Evolutionary conservation across 2,329 filamentous ascomycete genomes (phyloP).

Genomic region (Penicillium nordicum): DNA sequence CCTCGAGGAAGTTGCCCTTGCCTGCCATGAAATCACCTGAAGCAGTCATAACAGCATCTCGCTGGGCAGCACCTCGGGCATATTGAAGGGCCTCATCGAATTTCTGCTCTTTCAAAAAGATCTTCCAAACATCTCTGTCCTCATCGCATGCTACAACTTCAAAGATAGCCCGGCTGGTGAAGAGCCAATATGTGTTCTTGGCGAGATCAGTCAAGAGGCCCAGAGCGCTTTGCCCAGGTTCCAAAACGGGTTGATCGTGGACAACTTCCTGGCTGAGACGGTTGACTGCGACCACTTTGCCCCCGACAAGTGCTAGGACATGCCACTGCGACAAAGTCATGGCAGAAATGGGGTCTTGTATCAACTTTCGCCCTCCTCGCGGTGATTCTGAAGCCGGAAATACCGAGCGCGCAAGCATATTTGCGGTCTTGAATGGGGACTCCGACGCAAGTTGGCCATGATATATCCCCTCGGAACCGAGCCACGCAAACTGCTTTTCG

Average conservation of each 20-base stretch:
- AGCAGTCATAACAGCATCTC: conserved; percentile 84
- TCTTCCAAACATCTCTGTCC: conserved; percentile 88
- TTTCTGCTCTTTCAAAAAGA: conserved; percentile 80
- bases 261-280: conserved; percentile 80
- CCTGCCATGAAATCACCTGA: conserved; percentile 84
- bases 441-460: conserved; percentile 74
- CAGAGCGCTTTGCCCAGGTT: conserved; percentile 73
- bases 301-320: conserved; percentile 76
- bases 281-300: conserved; percentile 79
- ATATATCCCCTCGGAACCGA: conserved; percentile 80
- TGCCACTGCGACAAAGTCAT: conserved; percentile 93
- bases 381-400: conserved; percentile 66
- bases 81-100: conserved; percentile 87
- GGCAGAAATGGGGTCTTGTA: conserved; percentile 70
- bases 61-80: conserved; percentile 74
- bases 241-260: conserved; percentile 82
- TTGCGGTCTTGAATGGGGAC: conserved; percentile 72
- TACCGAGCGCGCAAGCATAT: conserved; percentile 69
- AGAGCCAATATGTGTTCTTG: conserved; percentile 97
- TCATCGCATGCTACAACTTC: conserved; percentile 90
- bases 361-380: conserved; percentile 61
- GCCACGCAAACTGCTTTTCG: conserved; percentile 76
- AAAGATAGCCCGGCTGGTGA: conserved; percentile 85
- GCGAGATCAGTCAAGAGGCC: conserved; percentile 84
- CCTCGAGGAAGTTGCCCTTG: conserved; percentile 79